Base-by-base conservation (phyloP, 441 rosid species). In the Geranium incanum region DNA sequence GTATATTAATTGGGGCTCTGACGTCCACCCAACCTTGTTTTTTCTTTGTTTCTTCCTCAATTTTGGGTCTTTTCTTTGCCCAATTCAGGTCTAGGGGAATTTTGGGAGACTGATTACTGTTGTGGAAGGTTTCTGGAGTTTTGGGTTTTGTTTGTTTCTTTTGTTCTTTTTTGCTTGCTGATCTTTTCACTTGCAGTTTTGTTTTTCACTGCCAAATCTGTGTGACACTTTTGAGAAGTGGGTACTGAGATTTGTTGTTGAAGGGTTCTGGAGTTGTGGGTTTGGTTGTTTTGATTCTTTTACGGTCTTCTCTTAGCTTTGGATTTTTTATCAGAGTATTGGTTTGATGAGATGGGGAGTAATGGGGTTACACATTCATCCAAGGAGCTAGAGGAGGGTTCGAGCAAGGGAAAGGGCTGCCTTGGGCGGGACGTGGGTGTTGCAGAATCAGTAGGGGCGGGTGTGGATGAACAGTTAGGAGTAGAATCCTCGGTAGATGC, bases 301-400 rank as follows among this genome's bases (percentile, higher is more conserved):
- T 4, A 23, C 8, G 48, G 48, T 41, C 48, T 41, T 41, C 11
- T 43, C 11, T 43, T 6, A 6, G 50, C 50, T 43, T 43, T 43
- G 7, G 11, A 7, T 11, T 43, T 8, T 11, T 43, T 11, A 43
- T 43, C 11, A 43, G 11, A 11, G 11, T 57, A 23, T 18, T 57
- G 63, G 41, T 69, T 76, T 74, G 81, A 67, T 39, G 70, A 36
- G 71, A 89, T 88, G 95, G 86, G 82, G 72, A 84, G 82, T 66
- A 84, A 86, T 72, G 85, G 82, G 13, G 36, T 78, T 74, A 80
- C 77, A 65, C 85, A 81, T 77, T 84, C 90, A 0, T 70, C 82
- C 12, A 80, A 75, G 71, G 70, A 73, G 66, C 67, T 78, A 3
- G 82, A 43, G 6, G 81, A 74, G 74, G 85, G 79, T 48, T 21